Conservation (phyloP, 2,329 filamentous ascomycete species). For the Talaromyces sp. region DNA sequence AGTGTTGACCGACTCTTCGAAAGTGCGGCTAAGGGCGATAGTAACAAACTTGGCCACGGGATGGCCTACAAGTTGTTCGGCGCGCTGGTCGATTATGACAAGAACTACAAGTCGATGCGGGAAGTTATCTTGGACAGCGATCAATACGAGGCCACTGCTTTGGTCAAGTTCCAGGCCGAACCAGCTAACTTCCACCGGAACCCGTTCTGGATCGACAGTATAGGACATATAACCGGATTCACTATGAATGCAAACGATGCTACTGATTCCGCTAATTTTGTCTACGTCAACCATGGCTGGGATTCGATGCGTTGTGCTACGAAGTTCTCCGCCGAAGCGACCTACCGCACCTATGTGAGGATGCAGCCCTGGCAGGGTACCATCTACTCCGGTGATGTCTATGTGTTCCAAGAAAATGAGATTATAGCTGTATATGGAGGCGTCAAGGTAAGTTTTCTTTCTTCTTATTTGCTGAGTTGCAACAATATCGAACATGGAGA, state of each 20-base stretch:
- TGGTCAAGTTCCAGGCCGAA: conserved; percentile 41
- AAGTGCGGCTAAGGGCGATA: conserved; percentile 13
- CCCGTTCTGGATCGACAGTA: conserved; percentile 34
- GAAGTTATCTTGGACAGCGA: conserved; percentile 23
- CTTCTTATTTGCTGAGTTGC: not conserved
- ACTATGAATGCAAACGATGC: conserved; percentile 35
- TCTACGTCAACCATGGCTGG: conserved; percentile 37
- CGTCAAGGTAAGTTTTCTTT: conserved; percentile 38
- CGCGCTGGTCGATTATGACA: conserved; percentile 23
- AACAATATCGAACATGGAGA: not conserved
- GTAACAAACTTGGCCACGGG: conserved; percentile 16
- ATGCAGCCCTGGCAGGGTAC: conserved; percentile 30
- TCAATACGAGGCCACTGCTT: conserved; percentile 22
- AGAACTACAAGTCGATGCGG: conserved; percentile 23
- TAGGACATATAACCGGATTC: conserved; percentile 35
- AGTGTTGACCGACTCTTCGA: conserved; percentile 19
- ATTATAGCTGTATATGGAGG: conserved; percentile 16
- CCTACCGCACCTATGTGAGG: conserved; percentile 28
- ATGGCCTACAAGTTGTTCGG: conserved; percentile 28
- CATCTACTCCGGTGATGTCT: conserved; percentile 49
- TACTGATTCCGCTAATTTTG: conserved; percentile 26
- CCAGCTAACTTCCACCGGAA: conserved; percentile 54
- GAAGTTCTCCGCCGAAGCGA: conserved; percentile 20
- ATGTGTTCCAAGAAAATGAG: conserved; percentile 39
- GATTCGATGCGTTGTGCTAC: conserved; percentile 24